Evolutionary conservation across 2,329 filamentous ascomycete genomes (phyloP), one percentile per base, ranked within the genome.

Genomic region (Alternaria arborescens): DNA sequence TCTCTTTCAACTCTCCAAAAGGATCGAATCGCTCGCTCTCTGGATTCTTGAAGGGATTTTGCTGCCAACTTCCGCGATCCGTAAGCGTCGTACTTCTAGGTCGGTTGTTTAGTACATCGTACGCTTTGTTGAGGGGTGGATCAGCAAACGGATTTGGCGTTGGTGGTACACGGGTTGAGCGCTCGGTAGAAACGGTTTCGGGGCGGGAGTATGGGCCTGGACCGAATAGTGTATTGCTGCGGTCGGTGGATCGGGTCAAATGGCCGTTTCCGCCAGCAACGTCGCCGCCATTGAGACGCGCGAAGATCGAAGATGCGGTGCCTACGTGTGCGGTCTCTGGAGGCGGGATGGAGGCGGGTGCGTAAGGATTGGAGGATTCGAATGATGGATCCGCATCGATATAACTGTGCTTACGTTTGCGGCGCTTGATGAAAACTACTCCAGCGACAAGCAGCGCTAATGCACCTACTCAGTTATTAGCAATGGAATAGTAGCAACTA

Each of bases 131-230:
- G 14, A 69, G 70, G 3, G 73, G 74, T 6, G 76, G 75, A 36
- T 77, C 73, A 2, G 69, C 73, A 46, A 78, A 78, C 1, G 76
- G 76, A 24, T 78, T 78, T 3, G 76, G 70, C 8, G 74, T 77
- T 12, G 74, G 26, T 14, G 52, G 44, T 28, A 56, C 38, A 34
- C 40, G 57, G 14, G 57, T 59, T 40, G 60, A 61, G 43, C 57
- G 64, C 14, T 69, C 54, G 8, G 75, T 77, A 1, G 75, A 76
- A 0, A 76, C 72, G 1, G 75, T 77, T 64, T 76, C 74, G 2
- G 76, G 75, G 3, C 74, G 75, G 5, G 62, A 28, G 50, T 77
- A 74, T 8, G 68, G 43, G 16, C 56, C 69, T 22, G 67, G 52
- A 2, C 67, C 73, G 32, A 77, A 77, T 40, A 77, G 68, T 1